Evolutionary conservation across 495 filamentous ascomycete species (phyloP).

Genomic region (Penicillium salamii): DNA sequence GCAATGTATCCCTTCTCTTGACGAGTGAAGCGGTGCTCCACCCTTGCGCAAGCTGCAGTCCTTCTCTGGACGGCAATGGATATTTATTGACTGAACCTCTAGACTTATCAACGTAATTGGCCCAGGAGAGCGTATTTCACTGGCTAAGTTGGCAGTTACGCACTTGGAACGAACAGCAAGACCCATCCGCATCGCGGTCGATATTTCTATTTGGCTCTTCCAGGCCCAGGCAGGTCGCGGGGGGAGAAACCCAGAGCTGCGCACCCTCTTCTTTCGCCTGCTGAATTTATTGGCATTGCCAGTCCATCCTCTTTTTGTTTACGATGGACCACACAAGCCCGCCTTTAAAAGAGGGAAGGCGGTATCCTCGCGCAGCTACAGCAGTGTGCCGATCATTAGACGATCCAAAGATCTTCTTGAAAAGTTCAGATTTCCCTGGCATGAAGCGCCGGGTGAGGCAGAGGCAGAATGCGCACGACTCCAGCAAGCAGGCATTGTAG

Average conservation of each 20-base stretch:
- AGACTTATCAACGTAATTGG: slow-evolving; percentile 92
- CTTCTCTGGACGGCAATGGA: neutral
- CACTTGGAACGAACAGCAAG: slow-evolving; percentile 66
- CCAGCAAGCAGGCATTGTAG: slow-evolving; percentile 80
- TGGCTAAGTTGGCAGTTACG: slow-evolving; percentile 77
- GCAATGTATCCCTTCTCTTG: slow-evolving; percentile 7
- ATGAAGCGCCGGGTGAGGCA: slow-evolving; percentile 91
- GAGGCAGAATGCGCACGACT: slow-evolving; percentile 94
- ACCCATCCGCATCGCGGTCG: slow-evolving; percentile 85
- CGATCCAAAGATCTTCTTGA: slow-evolving; percentile 76
- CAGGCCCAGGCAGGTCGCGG: slow-evolving; percentile 84
- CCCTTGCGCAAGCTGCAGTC: too few species aligned
- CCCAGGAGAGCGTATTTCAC: slow-evolving; percentile 70
- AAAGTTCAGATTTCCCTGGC: slow-evolving; percentile 78
- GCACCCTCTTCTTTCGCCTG: slow-evolving; percentile 91
- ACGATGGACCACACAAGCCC: slow-evolving; percentile 89
- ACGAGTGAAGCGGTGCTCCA: neutral
- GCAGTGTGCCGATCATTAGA: slow-evolving; percentile 49
- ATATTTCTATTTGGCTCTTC: slow-evolving; percentile 97
- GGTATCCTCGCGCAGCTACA: slow-evolving; percentile 36
- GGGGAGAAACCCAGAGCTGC: slow-evolving; percentile 84
- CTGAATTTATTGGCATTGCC: slow-evolving; percentile 75
- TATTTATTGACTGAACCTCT: slow-evolving; percentile 16
- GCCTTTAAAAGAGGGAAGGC: slow-evolving; percentile 79
- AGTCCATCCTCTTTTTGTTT: slow-evolving; percentile 90